phyloP scores from a whole-genome alignment of 1,284 basidiomycete species.

The Puccinia polysora region DNA sequence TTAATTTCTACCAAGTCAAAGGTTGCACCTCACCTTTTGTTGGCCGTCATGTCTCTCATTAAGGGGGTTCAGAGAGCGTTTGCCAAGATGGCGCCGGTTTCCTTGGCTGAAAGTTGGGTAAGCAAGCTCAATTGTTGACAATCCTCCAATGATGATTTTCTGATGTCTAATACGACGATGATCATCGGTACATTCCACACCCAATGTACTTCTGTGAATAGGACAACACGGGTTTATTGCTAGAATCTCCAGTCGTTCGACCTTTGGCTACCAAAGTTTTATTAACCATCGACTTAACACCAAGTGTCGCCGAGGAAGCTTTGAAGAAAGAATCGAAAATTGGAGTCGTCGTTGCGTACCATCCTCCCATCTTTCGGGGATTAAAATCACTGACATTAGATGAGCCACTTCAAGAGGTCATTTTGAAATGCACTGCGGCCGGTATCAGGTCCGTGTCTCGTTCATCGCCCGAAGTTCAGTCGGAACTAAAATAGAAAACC shows the following conservation, averaged over 20 bases:
- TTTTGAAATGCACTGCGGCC: constrained; percentile 30
- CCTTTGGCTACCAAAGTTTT: constrained; percentile 21
- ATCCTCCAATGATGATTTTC: background rate
- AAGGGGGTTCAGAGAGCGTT: constrained; percentile 32
- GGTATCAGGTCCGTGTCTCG: constrained; percentile 28
- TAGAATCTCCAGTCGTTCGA: constrained; percentile 29
- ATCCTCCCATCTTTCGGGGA: constrained; percentile 29
- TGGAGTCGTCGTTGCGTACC: constrained; percentile 33
- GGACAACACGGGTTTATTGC: constrained; percentile 35
- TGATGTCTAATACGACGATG: background rate
- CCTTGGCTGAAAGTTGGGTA: constrained; percentile 39
- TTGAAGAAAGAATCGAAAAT: constrained; percentile 14
- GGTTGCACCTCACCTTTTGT: too few relatives aligned
- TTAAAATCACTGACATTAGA: constrained; percentile 14
- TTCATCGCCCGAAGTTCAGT: background rate
- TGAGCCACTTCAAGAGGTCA: constrained; percentile 30
- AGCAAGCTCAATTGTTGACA: background rate
- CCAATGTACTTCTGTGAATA: background rate
- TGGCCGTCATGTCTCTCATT: constrained; percentile 30
- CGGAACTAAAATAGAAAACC: background rate
- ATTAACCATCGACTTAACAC: constrained; percentile 34
- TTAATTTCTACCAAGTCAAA: too few relatives aligned
- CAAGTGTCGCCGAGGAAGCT: constrained; percentile 26
- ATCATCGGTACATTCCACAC: background rate
- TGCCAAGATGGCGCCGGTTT: constrained; percentile 31